Evolutionary conservation across 2,329 filamentous ascomycete genomes (phyloP), one percentile per base, ranked within the genome.

Genomic region (Colletotrichum sp.): DNA sequence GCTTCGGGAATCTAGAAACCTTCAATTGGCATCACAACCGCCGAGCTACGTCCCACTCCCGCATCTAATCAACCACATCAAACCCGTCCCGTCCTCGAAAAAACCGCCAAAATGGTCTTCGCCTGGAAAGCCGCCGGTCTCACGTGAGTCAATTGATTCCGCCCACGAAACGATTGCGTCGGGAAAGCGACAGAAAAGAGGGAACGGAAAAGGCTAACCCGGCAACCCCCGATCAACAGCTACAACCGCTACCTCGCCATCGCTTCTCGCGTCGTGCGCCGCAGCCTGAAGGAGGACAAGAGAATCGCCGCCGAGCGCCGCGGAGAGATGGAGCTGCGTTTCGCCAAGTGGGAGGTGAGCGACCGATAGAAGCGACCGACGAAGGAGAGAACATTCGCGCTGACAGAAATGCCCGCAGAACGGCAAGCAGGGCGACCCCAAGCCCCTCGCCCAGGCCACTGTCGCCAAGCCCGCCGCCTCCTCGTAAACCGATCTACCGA

Each of bases 161-260:
- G 69, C 34, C 44, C 44, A 71, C 30, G 62, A 32, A 4, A 39
- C 32, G 21, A 49, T 57, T 67, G 62, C 59, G 26, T n/a, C 73
- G 57, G 32, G 21, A 9, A 34, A 59, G 18, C 13, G 52, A 72
- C 63, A 63, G 36, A 77, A 36, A 65, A 63, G 72, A 36, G 60
- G 36, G 79, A 69, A 79, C 59, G 79, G 70, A 79, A 76, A 80
- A 81, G 44, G 81, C 87, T 87, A 84, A 87, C 83, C 69, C 75
- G 77, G 71, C 73, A 39, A 79, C 49, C 70, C 70, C 72, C 74
- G 73, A 60, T 76, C 70, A 78, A 80, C 87, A 99, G 97, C 90
- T 99, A 99, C 95, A 99, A 99, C 94, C 97, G 96, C 90, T 99
- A 98, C 93, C 93, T 99, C 86, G 93, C 96, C 85, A 92, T 99